Evolutionary conservation across 495 filamentous ascomycete species (phyloP).

Genomic region (Neurospora sp.): DNA sequence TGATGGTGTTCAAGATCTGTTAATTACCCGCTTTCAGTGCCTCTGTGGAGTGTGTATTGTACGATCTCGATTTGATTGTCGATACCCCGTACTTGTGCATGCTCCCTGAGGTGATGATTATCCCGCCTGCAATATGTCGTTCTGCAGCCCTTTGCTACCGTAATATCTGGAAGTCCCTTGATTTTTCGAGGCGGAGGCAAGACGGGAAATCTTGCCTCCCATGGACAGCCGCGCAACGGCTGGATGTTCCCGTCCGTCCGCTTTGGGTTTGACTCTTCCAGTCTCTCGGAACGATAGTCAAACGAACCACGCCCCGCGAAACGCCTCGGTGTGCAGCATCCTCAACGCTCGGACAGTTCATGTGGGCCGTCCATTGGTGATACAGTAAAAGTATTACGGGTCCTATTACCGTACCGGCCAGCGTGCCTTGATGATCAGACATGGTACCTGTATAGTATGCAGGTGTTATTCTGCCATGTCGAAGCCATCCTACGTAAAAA

Average conservation of each 20-base stretch:
- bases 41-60: neutral
- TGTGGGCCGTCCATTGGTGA: neutral
- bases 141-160: constrained; percentile 6
- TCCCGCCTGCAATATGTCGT: constrained; percentile 10
- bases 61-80: neutral
- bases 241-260: neutral
- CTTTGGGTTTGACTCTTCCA: constrained; percentile 11
- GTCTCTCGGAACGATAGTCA: constrained; percentile 22
- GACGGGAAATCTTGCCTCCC: neutral
- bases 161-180: neutral
- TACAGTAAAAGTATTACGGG: neutral
- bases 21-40: neutral
- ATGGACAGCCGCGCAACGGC: neutral
- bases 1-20: neutral
- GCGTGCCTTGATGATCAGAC: neutral
- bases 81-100: neutral
- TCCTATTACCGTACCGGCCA: constrained; percentile 2
- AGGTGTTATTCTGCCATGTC: neutral
- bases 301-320: constrained; percentile 5
- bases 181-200: neutral
- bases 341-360: neutral
- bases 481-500: neutral
- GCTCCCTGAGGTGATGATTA: neutral
- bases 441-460: neutral
- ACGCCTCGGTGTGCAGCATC: neutral